A percentile compares a stretch with the other conserved stretches of the same genome.
Conservation (phyloP, 2,329 filamentous ascomycete genomes). For the Alternaria arbusti region DNA sequence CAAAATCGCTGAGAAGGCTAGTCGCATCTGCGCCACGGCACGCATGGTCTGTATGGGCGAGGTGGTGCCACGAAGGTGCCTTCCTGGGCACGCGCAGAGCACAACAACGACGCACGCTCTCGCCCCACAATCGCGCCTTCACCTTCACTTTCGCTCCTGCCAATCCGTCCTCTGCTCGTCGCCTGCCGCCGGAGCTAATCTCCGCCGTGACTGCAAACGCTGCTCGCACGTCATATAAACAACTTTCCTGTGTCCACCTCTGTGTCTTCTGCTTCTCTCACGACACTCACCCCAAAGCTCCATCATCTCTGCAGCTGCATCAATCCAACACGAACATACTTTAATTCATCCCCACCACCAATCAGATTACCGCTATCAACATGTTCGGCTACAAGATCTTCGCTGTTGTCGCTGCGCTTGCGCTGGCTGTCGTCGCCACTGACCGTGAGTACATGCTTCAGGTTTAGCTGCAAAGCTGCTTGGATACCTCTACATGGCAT, state of each 20-base stretch:
- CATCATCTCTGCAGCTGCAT: conserved; percentile 33
- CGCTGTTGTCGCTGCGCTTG: conserved; percentile 25
- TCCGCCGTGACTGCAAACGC: conserved; percentile 12
- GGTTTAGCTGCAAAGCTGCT: neutral
- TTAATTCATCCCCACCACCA: conserved; percentile 15
- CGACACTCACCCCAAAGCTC: conserved; percentile 14
- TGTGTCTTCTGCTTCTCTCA: conserved; percentile 9
- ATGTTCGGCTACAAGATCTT: conserved; percentile 38
- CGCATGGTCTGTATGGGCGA: conserved; percentile 12
- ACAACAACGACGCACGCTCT: conserved; percentile 3
- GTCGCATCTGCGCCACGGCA: conserved; percentile 21
- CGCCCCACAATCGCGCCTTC: conserved; percentile 16
- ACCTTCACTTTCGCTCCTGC: conserved; percentile 11
- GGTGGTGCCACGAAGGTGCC: conserved; percentile 19
- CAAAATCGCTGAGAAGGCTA: conserved; percentile 11
- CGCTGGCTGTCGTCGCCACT: conserved; percentile 24
- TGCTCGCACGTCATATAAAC: conserved; percentile 18
- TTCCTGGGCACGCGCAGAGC: conserved; percentile 11
- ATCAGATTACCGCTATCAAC: conserved; percentile 22
- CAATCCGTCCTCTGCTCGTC: neutral
- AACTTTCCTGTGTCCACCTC: conserved; percentile 8
- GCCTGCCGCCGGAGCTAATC: conserved; percentile 3
- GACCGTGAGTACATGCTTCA: conserved; percentile 17
- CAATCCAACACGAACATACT: conserved; percentile 23
- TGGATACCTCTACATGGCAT: neutral